Percentiles rank a stretch among this genome's conserved stretches.
phyloP scores from a whole-genome alignment of 1,139 yeast genomes.

The Protomyces gravidus region DNA sequence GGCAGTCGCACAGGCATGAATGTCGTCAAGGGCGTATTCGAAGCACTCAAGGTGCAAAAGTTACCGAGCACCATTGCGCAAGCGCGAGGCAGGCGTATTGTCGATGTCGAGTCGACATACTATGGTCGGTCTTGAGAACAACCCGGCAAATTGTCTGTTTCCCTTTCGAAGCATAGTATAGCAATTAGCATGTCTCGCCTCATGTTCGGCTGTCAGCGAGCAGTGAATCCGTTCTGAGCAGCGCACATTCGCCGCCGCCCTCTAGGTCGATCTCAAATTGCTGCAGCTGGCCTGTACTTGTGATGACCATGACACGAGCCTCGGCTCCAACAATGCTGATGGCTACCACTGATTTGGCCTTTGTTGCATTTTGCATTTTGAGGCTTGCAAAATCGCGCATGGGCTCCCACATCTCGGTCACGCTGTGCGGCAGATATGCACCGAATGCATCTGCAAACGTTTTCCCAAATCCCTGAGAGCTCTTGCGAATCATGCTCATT shows the following conservation, averaged over 20 bases:
- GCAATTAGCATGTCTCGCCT: neutral
- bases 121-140: constrained; percentile 38
- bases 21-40: constrained; percentile 84
- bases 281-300: constrained; percentile 81
- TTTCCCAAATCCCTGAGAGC: constrained; percentile 58
- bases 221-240: constrained; percentile 57
- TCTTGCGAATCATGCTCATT: constrained; percentile 42
- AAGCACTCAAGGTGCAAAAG: constrained; percentile 73
- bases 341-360: constrained; percentile 42
- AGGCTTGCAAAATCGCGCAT: constrained; percentile 84
- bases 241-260: constrained; percentile 87
- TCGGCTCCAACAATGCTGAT: constrained; percentile 46
- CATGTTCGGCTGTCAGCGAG: too few species aligned
- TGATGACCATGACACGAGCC: constrained; percentile 70
- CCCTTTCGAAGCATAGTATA: neutral
- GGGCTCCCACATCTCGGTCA: constrained; percentile 84
- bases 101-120: constrained; percentile 86
- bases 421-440: constrained; percentile 74
- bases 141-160: neutral
- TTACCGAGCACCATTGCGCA: constrained; percentile 83
- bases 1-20: constrained; percentile 93
- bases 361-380: constrained; percentile 59
- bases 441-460: constrained; percentile 88
- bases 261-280: constrained; percentile 83
- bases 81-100: constrained; percentile 90